Evolutionary conservation across 108 stramenopile genomes (phyloP), one percentile per base, ranked within the genome.

Genomic region (Cyclotella atomus): DNA sequence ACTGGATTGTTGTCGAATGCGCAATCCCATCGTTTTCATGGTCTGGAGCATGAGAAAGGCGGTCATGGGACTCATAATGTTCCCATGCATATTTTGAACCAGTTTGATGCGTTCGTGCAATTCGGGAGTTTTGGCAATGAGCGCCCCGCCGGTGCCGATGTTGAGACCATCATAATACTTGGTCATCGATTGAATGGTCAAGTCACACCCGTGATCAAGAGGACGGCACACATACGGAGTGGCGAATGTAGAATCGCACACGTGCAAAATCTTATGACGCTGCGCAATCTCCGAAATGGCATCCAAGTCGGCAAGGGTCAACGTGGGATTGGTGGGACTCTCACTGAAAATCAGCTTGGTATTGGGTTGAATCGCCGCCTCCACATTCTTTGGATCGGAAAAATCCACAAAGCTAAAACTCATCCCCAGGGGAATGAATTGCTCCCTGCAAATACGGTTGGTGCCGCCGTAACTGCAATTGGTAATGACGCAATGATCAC

Each of bases 381-480:
- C 85, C 15, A 95, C 86, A 16, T 71, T 81, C 32, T 79, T 80
- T 5, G 90, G 85, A 73, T 92, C 89, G 34, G 81, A 70, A 50
- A 91, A 88, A 66, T 90, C 89, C 52, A 92, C 90, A 70, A 92
- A 92, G 47, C 69, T 79, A 68, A 92, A 91, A 19, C 70, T 65
- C 57, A 94, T 89, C 54, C 90, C 90, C 27, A 87, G 73, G 36
- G 77, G 80, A 20, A 70, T 41, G 65, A 90, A 91, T 63, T 89
- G 87, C 45, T 88, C 83, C 25, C 93, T 83, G 46, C 88, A 86
- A 29, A 88, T 89, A 60, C 91, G 88, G 70, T 88, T 92, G 41
- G 93, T 92, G 47, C 91, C 93, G 17, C 91, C 93, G 70, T 94
- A 92, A 38, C 87, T 87, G 83, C 89, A 90, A 67, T 92, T 86